These are phyloP conservation scores for Clonostachys byssicola DNA, from an alignment of 2,329 filamentous ascomycete species.

Conservation along the genomic window DNA sequence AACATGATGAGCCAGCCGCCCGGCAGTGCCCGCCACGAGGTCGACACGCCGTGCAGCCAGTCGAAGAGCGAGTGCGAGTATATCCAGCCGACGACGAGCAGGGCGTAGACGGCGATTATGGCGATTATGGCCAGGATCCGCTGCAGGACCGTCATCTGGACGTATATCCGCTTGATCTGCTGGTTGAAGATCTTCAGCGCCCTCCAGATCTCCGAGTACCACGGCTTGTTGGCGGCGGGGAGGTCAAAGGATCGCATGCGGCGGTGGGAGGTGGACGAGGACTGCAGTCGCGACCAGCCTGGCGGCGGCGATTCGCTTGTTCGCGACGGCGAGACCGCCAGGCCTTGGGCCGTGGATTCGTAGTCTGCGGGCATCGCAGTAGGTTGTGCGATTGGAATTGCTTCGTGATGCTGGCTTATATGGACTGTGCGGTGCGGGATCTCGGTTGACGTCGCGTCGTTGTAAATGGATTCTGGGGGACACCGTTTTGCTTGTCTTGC, in stretches of 20 bases:
- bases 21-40: conserved; percentile 69
- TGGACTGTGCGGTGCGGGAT: too few relatives aligned
- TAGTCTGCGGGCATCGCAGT: conserved; percentile 46
- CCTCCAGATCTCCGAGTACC: conserved; percentile 28
- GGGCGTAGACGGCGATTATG: conserved; percentile 42
- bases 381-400: not conserved
- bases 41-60: conserved; percentile 67
- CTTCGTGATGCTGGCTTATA: too few relatives aligned
- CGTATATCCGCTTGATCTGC: conserved; percentile 43
- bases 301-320: conserved; percentile 21
- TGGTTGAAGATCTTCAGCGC: conserved; percentile 36
- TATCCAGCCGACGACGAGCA: conserved; percentile 66
- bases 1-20: conserved; percentile 76
- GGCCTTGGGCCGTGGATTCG: conserved; percentile 41
- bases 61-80: conserved; percentile 80
- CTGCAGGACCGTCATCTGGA: conserved; percentile 56
- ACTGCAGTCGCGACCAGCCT: conserved; percentile 11
- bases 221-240: conserved; percentile 27
- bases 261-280: conserved; percentile 18
- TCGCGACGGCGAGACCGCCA: conserved; percentile 34
- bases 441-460: too few relatives aligned
- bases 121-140: conserved; percentile 51
- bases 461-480: too few relatives aligned
- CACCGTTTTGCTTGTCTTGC: too few relatives aligned
- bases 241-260: conserved; percentile 19